Evolutionary conservation across 2,329 filamentous ascomycete genomes (phyloP).

Genomic region (Akanthomyces uredinophilus): DNA sequence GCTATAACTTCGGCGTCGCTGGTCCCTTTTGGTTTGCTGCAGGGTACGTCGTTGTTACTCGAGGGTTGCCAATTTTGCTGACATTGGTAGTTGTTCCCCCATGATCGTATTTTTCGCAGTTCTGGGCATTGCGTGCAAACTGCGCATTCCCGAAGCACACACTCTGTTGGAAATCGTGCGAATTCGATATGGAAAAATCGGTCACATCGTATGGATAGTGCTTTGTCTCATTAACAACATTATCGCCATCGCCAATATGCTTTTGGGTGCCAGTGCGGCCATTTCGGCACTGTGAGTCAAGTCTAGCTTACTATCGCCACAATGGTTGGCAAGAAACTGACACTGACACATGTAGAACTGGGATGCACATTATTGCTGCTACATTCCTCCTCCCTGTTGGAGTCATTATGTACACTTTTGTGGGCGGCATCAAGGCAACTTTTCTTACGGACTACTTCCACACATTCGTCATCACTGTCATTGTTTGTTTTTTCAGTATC

Average conservation of each 20-base stretch:
- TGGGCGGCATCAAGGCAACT: constrained; percentile 36
- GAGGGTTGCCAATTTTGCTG: neutral
- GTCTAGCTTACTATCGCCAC: neutral
- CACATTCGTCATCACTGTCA: constrained; percentile 48
- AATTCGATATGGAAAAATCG: constrained; percentile 43
- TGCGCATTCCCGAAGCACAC: constrained; percentile 48
- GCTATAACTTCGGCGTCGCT: constrained; percentile 49
- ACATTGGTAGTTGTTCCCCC: constrained; percentile 34
- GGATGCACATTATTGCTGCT: constrained; percentile 45
- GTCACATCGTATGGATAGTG: constrained; percentile 47
- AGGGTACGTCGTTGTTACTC: constrained; percentile 27
- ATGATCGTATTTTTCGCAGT: constrained; percentile 53
- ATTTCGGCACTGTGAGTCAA: constrained; percentile 29
- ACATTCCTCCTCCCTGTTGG: constrained; percentile 40
- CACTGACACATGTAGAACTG: constrained; percentile 30
- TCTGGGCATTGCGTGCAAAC: constrained; percentile 46
- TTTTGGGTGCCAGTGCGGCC: constrained; percentile 35
- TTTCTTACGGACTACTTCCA: constrained; percentile 50
- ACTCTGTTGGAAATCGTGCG: constrained; percentile 49
- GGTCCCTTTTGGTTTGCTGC: constrained; percentile 55
- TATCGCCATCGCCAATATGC: constrained; percentile 48
- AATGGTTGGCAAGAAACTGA: neutral
- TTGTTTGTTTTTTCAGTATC: constrained; percentile 44
- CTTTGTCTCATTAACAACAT: constrained; percentile 51
- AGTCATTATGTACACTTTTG: constrained; percentile 35